Conservation (phyloP, 2,329 filamentous ascomycete genomes). For the Fusarium sp. region DNA sequence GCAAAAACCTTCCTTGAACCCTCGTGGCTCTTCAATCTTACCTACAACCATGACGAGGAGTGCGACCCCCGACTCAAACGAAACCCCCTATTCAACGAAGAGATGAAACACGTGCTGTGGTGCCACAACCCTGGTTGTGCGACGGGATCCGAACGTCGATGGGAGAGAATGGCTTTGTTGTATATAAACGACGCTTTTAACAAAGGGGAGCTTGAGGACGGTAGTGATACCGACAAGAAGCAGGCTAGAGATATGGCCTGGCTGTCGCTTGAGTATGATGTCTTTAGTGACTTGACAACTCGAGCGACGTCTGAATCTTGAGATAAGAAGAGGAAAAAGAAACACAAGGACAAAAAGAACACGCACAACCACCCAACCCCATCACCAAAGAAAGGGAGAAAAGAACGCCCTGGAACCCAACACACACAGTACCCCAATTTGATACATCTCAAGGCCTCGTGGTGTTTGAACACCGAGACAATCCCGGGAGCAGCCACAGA, state of each 20-base stretch:
- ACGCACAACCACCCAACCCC: background rate
- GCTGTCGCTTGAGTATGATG: background rate
- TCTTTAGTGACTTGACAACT: background rate
- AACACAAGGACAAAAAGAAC: background rate
- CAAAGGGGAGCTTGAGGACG: background rate
- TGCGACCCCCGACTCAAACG: background rate
- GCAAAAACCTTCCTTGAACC: background rate
- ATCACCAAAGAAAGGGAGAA: background rate
- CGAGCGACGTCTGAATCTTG: background rate
- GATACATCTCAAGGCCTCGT: background rate
- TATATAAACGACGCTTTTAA: background rate
- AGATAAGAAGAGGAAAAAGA: background rate
- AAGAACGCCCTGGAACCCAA: background rate
- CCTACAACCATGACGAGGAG: background rate
- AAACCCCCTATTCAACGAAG: background rate
- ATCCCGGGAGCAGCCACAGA: background rate
- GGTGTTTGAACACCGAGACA: too few relatives aligned
- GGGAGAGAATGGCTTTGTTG: slow-evolving; percentile 2
- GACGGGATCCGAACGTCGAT: background rate
- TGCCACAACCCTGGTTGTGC: background rate
- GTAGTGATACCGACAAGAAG: background rate
- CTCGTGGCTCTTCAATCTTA: slow-evolving; percentile 1
- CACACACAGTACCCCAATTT: background rate
- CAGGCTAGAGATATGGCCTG: background rate
- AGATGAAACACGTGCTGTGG: background rate